phyloP scores from a whole-genome alignment of 2,329 filamentous ascomycete genomes.

The Cylindrodendrum hubeiense region DNA sequence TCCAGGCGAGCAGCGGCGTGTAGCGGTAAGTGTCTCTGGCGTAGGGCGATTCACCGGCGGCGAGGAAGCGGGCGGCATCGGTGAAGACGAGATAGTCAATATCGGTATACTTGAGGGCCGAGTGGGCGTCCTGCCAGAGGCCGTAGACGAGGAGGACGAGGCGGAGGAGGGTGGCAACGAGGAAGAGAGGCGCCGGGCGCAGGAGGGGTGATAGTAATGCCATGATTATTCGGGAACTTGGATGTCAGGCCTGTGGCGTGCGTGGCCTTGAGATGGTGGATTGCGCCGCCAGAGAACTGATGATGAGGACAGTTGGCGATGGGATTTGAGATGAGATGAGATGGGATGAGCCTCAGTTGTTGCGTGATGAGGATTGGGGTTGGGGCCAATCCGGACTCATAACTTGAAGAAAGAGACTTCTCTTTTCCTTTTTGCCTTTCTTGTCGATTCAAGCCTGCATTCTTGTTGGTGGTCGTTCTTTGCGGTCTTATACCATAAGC shows the following conservation, averaged over 20 bases:
- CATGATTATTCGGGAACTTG: slow-evolving; percentile 30
- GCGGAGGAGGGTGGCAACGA: slow-evolving; percentile 74
- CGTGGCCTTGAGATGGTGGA: slow-evolving; percentile 10
- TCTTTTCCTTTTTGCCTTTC: neutral
- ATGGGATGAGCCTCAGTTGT: slow-evolving; percentile 7
- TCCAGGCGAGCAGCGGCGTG: slow-evolving; percentile 92
- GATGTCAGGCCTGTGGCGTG: neutral
- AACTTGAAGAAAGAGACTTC: slow-evolving; percentile 7
- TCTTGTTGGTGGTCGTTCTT: neutral
- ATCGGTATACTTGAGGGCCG: slow-evolving; percentile 96
- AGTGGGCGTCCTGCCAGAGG: slow-evolving; percentile 91
- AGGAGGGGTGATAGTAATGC: slow-evolving; percentile 45
- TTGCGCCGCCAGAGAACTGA: slow-evolving; percentile 16
- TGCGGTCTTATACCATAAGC: slow-evolving; percentile 26
- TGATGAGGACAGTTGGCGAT: slow-evolving; percentile 44
- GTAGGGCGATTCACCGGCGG: slow-evolving; percentile 81
- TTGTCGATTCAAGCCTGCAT: neutral
- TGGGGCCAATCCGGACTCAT: slow-evolving; percentile 26
- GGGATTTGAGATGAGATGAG: slow-evolving; percentile 22
- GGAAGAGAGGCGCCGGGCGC: slow-evolving; percentile 63
- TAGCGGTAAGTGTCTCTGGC: slow-evolving; percentile 95
- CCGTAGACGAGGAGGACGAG: slow-evolving; percentile 85
- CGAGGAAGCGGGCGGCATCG: slow-evolving; percentile 85
- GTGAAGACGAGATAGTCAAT: slow-evolving; percentile 99
- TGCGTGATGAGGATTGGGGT: slow-evolving; percentile 1